Base-by-base conservation (phyloP, 148 eudicot genomes). In the Diospyros kaki region DNA sequence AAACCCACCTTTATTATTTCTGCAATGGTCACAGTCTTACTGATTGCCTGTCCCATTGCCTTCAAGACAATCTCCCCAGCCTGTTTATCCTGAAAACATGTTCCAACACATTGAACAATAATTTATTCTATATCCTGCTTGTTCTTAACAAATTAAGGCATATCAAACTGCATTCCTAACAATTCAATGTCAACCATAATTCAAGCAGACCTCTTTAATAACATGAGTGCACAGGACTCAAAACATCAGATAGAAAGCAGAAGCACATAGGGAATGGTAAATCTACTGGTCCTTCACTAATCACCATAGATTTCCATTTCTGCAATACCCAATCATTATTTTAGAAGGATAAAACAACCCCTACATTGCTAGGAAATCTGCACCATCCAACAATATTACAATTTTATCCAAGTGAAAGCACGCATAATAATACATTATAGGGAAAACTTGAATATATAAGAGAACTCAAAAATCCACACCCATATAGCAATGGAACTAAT, bases 1-100 rank as follows among this genome's bases (percentile, higher is more conserved):
- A 42, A 41, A 55, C 71, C 41, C 41, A 74, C 79, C 79, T 76
- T 69, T 51, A 76, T 60, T 38, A 69, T 76, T 64, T 76, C 79
- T 41, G 79, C 74, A 68, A 76, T 61, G 39, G 55, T 12, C 6
- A 76, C 79, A 14, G 79, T 62, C 74, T 76, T 76, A 65, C 65
- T 69, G 53, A 76, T 76, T 60, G 73, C 79, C 42, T 69, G 65
- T 10, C 79, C 79, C 74, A 76, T 76, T 42, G 68, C 79, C 63
- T 76, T 68, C 68, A 76, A 60, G 39, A 69, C 53, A 76, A 76
- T 68, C 55, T 60, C 59, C 11, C 28, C 15, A 9, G 58, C 58
- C 5, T 4, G 52, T 58, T 76, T 76, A 13, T 68, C 78, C 78
- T 76, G 69, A 52, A 9, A 64, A 28, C 10, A 74, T 39, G 54